Evolutionary conservation across 1,139 yeast species (phyloP).

Genomic region (Zhuliangozyma blackwelliae): DNA sequence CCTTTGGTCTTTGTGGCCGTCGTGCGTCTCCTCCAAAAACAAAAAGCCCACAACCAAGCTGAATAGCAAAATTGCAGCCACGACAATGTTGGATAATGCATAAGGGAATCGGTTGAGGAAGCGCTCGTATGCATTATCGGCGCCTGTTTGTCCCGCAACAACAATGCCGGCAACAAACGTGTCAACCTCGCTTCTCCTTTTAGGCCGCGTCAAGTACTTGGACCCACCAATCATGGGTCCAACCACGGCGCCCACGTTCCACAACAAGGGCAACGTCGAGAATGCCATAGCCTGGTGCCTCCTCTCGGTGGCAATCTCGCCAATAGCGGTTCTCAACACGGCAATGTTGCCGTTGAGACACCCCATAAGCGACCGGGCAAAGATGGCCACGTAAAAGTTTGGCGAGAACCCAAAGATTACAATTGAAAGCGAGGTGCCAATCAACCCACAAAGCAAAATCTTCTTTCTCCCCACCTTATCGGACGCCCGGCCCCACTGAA

Average conservation of each 20-base stretch:
- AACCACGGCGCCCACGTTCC: conserved; percentile 33
- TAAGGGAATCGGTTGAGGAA: conserved; percentile 49
- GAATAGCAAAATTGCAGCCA: conserved; percentile 37
- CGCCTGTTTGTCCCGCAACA: conserved; percentile 40
- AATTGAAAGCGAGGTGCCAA: conserved; percentile 28
- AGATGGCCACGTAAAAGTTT: conserved; percentile 29
- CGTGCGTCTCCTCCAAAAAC: conserved; percentile 62
- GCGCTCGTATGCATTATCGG: conserved; percentile 12
- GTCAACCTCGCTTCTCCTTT: conserved; percentile 2
- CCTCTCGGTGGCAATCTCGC: conserved; percentile 34
- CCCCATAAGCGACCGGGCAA: conserved; percentile 32
- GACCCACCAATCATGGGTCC: conserved; percentile 62
- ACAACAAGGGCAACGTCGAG: conserved; percentile 30
- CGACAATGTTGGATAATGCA: conserved; percentile 56
- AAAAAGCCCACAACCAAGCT: conserved; percentile 42
- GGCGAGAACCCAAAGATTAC: conserved; percentile 31
- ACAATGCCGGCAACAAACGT: conserved; percentile 27
- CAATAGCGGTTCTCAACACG: conserved; percentile 35
- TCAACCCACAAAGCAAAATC: conserved; percentile 26
- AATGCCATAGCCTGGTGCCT: conserved; percentile 37
- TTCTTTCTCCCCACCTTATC: conserved; percentile 32
- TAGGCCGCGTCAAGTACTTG: conserved; percentile 30
- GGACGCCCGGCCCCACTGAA: conserved; percentile 33
- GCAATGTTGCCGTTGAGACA: conserved; percentile 35
- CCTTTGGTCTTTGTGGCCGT: conserved; percentile 27